Base-by-base conservation (phyloP, 768 basidiomycete genomes). In the Tulasnella sp. region DNA sequence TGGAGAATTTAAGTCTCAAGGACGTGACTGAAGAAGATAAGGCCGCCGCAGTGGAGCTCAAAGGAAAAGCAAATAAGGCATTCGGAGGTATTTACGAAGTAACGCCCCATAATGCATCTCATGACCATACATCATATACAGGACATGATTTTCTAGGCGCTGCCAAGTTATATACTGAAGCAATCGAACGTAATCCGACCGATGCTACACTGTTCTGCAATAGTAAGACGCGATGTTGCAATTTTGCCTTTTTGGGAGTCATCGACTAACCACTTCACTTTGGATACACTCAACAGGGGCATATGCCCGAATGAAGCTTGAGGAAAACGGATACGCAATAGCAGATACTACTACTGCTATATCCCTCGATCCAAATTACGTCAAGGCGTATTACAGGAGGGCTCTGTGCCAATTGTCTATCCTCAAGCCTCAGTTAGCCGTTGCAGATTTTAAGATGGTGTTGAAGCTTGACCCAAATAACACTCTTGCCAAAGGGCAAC, bases 181-280 rank as follows among this genome's bases (percentile, higher is more conserved):
- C 93, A 2, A 84, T 98, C 58, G 79, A 83, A 57, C 75, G 81
- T 62, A 91, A 99, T 63, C 91, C 90, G 0, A 70, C 71, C 49
- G 93, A 96, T 59, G 69, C 90, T 46, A 91, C 89, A 12, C 65
- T 93, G 46, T 98, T 87, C 84, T 91, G 84, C 62, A 98, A 98
- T 66, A 76, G 93, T 63, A 45, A 29, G 65, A 20, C 16, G 16
- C 16, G 52, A 7, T 45, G 5, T n/a, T n/a, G n/a, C n/a, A n/a
- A n/a, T n/a, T n/a, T n/a, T n/a, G 0, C 22, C 2, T 33, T 9
- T 37, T 8, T 45, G 22, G 24, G 2, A 1, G 19, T 19, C 10
- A 37, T 7, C 29, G 5, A 29, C n/a, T 42, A 12, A 19, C 24
- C 5, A 22, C n/a, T n/a, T n/a, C n/a, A n/a, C n/a, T 8, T 15